These are phyloP conservation scores for Mycena venus DNA, from an alignment of 768 basidiomycete species.

Conservation along the genomic window DNA sequence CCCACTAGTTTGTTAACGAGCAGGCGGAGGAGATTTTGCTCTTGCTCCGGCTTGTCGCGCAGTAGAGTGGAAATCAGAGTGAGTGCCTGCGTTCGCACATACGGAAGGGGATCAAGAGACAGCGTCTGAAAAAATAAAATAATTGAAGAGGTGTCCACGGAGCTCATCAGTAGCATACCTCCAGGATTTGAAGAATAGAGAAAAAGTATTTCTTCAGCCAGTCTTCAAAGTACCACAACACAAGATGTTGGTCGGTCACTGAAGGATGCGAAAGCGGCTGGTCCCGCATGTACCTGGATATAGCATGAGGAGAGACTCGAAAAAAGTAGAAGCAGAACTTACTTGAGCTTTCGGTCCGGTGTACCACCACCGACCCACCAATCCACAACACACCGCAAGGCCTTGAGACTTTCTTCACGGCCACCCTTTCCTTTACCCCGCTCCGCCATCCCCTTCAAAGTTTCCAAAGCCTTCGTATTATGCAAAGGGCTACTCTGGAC, in stretches of 20 bases:
- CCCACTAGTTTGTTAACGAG: conserved; percentile 94
- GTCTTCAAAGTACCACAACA: conserved; percentile 95
- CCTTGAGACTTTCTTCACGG: conserved; percentile 93
- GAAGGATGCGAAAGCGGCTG: conserved; percentile 78
- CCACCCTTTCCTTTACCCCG: conserved; percentile 86
- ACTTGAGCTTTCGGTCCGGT: conserved; percentile 89
- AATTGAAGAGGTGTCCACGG: background rate
- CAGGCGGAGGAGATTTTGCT: conserved; percentile 93
- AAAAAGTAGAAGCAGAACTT: conserved; percentile 39
- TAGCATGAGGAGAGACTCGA: background rate
- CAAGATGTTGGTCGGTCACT: conserved; percentile 78
- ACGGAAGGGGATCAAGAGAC: conserved; percentile 87
- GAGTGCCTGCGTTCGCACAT: conserved; percentile 89
- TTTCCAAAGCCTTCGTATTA: conserved; percentile 85
- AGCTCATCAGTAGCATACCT: conserved; percentile 61
- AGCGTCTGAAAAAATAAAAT: conserved; percentile 63
- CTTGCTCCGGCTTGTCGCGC: conserved; percentile 94
- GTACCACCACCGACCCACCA: conserved; percentile 99
- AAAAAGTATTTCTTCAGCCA: conserved; percentile 99
- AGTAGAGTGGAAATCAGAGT: conserved; percentile 85
- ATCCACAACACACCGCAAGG: conserved; percentile 91
- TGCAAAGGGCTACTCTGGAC: conserved; percentile 92
- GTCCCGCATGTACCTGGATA: conserved; percentile 89
- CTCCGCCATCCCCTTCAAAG: conserved; percentile 81
- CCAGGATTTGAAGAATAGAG: conserved; percentile 88